These are phyloP conservation scores for Arthrobotrys musiformis DNA, from an alignment of 2,329 filamentous ascomycete species.

Conservation along the genomic window DNA sequence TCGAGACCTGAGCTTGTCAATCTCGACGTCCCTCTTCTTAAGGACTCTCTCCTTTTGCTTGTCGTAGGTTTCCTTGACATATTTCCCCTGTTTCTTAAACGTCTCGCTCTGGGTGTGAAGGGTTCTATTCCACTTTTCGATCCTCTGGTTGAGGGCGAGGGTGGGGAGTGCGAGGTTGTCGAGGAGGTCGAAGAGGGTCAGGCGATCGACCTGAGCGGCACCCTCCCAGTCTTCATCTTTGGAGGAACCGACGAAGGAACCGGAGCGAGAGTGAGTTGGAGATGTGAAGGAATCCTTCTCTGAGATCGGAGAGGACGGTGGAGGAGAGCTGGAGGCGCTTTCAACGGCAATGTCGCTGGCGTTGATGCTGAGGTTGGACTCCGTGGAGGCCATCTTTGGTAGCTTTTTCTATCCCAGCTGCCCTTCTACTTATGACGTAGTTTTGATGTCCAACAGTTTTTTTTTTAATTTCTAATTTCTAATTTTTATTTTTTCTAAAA, in stretches of 20 bases:
- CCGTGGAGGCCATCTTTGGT: constrained; percentile 26
- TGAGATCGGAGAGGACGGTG: constrained; percentile 46
- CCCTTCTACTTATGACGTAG: neutral
- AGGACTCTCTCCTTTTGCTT: constrained; percentile 89
- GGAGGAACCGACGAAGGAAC: constrained; percentile 48
- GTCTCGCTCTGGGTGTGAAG: constrained; percentile 85
- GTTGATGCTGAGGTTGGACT: constrained; percentile 29
- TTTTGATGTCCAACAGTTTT: neutral
- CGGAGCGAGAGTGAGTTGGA: constrained; percentile 43
- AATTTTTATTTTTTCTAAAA: too few relatives aligned
- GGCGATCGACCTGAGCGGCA: constrained; percentile 78
- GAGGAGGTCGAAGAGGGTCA: constrained; percentile 91
- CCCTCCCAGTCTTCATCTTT: constrained; percentile 53
- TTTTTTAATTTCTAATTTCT: too few relatives aligned
- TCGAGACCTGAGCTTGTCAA: constrained; percentile 58
- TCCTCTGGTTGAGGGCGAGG: constrained; percentile 76
- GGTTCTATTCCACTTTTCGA: constrained; percentile 88
- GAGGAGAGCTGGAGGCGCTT: constrained; percentile 46
- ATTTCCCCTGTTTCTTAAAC: constrained; percentile 83
- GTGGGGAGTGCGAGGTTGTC: constrained; percentile 77
- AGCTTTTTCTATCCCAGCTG: too few relatives aligned
- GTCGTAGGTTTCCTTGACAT: constrained; percentile 77
- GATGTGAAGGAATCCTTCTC: constrained; percentile 42
- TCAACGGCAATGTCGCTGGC: constrained; percentile 41
- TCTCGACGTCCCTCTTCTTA: constrained; percentile 65